Conservation (phyloP, 306 rosid species). For the Dryas alaskensis region DNA sequence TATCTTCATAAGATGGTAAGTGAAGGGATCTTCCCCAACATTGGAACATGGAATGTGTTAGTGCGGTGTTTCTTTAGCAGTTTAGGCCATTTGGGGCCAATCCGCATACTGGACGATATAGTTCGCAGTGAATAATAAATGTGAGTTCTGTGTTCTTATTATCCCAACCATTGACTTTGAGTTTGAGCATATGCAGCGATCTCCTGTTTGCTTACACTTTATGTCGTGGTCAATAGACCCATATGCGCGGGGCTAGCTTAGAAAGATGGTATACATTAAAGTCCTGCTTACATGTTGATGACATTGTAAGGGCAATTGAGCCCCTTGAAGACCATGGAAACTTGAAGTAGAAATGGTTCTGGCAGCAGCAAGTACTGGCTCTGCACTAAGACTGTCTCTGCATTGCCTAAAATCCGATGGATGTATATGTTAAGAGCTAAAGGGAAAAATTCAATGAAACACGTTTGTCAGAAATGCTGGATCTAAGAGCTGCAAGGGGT, state of each 20-base stretch:
- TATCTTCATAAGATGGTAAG: slow-evolving; percentile 65
- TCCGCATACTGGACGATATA: slow-evolving; percentile 65
- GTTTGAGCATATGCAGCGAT: background rate
- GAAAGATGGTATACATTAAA: background rate
- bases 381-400: background rate
- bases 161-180: too few relatives aligned
- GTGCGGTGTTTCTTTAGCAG: slow-evolving; percentile 66
- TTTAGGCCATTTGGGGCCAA: slow-evolving; percentile 79
- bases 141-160: background rate
- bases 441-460: background rate
- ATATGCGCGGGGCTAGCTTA: background rate
- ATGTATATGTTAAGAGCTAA: background rate
- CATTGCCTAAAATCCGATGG: background rate
- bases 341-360: background rate
- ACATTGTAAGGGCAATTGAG: background rate
- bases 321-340: background rate
- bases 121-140: slow-evolving; percentile 35
- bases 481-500: background rate
- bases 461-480: background rate
- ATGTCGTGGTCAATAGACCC: background rate
- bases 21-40: slow-evolving; percentile 59
- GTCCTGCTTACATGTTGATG: background rate
- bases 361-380: background rate
- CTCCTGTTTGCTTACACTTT: background rate
- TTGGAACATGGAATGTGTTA: slow-evolving; percentile 67